Base-by-base conservation (phyloP, 805 yeast species). In the Candida ulmi region DNA sequence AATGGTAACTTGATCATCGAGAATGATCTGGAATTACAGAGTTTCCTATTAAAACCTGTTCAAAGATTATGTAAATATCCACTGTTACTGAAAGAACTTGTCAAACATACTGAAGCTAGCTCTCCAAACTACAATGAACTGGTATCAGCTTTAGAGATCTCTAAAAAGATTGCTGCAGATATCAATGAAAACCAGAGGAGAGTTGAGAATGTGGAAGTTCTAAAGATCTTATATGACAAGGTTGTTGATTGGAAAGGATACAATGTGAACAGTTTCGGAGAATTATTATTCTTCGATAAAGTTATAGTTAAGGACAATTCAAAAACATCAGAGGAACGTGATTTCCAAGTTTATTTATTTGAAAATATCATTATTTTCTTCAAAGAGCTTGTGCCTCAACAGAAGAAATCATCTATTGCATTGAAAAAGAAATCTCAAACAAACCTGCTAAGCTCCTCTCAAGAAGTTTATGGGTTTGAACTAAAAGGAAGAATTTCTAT, bases 41-140 rank as follows among this genome's bases (percentile, higher is more conserved):
- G 91, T 37, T 86, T 86, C 61, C 70, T 93, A 31, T 77, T 93
- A 51, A 93, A 91, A 60, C 99, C 99, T 0, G 87, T 93, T 29
- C 99, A 93, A 66, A 75, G 99, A 47, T 72, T 93, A n/a, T 87
- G 96, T 70, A 87, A 90, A 59, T 93, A 93, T 61, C 99, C 98
- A 2, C 65, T 93, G 37, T 68, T 93, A 36, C 63, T 93, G 38
- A 78, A 75, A 51, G 93, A 87, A 55, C 68, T 93, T 38, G 59
- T 86, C 37, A 88, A 87, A 57, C 58, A 69, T 36, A 75, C 88
- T 11, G 82, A 78, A 28, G 57, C 59, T 12, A 57, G 62, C 15
- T 68, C 72, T 67, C 73, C 76, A 8, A 67, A 66, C 43, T 78
- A 76, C 52, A 75, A 72, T 44, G 98, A 91, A 58, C 66, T 91